Base-by-base conservation (phyloP, 1,284 basidiomycete genomes). In the Ceratobasidium sp. region DNA sequence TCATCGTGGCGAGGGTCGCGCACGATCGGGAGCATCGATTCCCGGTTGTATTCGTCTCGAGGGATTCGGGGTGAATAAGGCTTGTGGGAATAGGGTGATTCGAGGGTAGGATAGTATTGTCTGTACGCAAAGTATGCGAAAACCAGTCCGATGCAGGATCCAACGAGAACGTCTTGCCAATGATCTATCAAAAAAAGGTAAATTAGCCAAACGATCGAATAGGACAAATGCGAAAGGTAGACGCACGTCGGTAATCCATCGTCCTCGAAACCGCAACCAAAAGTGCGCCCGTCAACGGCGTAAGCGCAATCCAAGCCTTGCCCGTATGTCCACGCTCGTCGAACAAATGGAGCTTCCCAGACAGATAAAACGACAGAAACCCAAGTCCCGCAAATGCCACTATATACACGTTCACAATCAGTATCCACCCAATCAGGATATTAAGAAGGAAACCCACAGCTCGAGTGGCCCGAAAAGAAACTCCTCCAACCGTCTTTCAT, bases 401-500 rank as follows among this genome's bases (percentile, higher is more conserved):
- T 93, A 41, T n/a, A n/a, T 93, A 46, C n/a, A 43, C 14, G 10
- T 10, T 41, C 58, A 60, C 18, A 60, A 58, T 8, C 57, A 41
- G 32, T 28, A 65, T 5, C 30, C 9, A 14, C 72, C 53, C 39
- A 23, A 21, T 30, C 41, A 9, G 71, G 14, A 28, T 1, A 10
- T 30, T 18, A 23, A 43, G 23, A 76, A 10, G 23, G 76, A 73
- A 6, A 84, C 87, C 48, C 81, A 94, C 87, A 79, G 77, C 92
- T 93, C 0, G 93, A 89, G 82, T 98, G 97, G 0, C 97, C 97
- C 61, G 92, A 95, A 3, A 94, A 94, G 81, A 99, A 98, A 78
- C 92, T 95, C 77, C 93, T 88, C 84, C 96, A 98, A 0, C 96
- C 96, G 79, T 97, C 94, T 36, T 85, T 82, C 76, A 96, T 80